Evolutionary conservation across 306 rosid genomes (phyloP).

Genomic region (Trifolium dubium): DNA sequence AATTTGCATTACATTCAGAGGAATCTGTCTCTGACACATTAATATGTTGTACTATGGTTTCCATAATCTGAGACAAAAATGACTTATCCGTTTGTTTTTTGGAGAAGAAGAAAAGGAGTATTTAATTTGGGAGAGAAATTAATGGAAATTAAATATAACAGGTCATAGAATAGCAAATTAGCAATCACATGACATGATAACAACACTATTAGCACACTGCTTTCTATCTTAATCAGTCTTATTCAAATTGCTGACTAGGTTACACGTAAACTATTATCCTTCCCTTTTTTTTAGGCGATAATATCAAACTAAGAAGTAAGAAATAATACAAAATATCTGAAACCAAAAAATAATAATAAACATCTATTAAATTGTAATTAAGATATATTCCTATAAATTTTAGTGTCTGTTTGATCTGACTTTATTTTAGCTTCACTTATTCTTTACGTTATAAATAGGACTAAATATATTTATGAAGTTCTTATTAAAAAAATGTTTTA

Average conservation of each 20-base stretch:
- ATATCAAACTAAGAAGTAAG: background rate
- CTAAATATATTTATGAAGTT: no score
- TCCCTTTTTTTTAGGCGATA: background rate
- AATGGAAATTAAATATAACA: background rate
- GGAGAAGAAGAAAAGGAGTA: background rate
- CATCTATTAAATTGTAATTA: no score
- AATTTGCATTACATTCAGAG: no score
- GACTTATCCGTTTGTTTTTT: slow-evolving; percentile 4
- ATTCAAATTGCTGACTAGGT: background rate
- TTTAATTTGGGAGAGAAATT: background rate
- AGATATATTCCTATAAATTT: no score
- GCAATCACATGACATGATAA: background rate
- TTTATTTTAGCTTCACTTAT: no score
- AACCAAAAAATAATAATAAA: no score
- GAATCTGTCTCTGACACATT: no score
- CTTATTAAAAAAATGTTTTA: no score
- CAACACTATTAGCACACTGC: background rate
- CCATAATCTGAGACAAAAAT: slow-evolving; percentile 21
- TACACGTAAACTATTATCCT: background rate
- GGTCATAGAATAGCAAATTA: background rate
- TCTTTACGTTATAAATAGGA: no score
- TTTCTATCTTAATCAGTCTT: background rate
- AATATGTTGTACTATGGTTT: slow-evolving; percentile 3
- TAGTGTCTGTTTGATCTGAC: no score
- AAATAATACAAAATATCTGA: background rate